Percentiles rank a stretch among this genome's conserved stretches.
Conservation (phyloP, 2,329 filamentous ascomycete genomes). For the Penicillium sclerotiorum region DNA sequence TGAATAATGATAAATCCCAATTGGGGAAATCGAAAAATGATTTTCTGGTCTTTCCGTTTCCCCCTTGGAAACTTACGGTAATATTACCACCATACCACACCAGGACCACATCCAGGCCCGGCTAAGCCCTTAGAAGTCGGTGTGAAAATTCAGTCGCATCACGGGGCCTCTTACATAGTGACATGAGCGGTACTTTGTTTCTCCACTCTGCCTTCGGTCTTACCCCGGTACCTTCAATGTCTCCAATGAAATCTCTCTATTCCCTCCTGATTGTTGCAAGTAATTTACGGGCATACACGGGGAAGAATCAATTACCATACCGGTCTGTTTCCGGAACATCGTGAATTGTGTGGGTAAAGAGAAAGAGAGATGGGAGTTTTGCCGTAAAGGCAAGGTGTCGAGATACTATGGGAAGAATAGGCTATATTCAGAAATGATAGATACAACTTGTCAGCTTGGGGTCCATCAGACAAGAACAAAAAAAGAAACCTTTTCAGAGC, state of each 20-base stretch:
- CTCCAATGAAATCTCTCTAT: constrained; percentile 11
- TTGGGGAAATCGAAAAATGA: too few species aligned
- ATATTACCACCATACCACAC: not conserved
- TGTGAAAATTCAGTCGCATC: constrained; percentile 30
- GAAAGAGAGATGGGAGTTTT: not conserved
- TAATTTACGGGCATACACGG: not conserved
- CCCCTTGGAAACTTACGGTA: not conserved
- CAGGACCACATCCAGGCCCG: too few species aligned
- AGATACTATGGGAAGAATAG: too few species aligned
- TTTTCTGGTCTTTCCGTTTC: not conserved
- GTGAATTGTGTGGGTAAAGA: constrained; percentile 1
- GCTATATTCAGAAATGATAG: not conserved
- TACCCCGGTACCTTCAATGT: constrained; percentile 18
- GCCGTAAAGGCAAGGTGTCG: too few species aligned
- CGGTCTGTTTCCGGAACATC: constrained; percentile 30
- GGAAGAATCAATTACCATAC: constrained; percentile 20
- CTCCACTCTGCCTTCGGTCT: constrained; percentile 6
- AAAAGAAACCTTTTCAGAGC: constrained; percentile 11
- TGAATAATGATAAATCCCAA: too few species aligned
- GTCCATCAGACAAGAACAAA: not conserved
- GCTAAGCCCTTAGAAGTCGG: constrained; percentile 13
- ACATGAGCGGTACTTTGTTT: constrained; percentile 11
- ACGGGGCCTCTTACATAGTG: constrained; percentile 21
- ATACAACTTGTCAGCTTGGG: not conserved
- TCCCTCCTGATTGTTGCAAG: constrained; percentile 14